Conservation (phyloP, 106 monocot species). For the Dendrobium huoshanense region DNA sequence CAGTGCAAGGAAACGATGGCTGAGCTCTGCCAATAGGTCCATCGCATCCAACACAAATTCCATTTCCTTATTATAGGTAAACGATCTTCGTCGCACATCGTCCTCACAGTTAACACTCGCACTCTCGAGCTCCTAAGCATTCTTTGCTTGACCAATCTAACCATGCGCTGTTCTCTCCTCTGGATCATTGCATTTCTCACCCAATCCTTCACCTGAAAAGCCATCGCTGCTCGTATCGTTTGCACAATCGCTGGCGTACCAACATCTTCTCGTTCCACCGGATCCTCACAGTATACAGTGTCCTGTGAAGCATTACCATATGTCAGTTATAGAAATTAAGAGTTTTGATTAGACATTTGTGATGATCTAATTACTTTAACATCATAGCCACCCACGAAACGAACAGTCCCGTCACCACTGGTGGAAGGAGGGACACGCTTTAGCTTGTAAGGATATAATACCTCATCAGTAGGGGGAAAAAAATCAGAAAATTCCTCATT, state of each 20-base stretch:
- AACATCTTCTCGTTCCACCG: conserved; percentile 68
- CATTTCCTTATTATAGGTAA: conserved; percentile 59
- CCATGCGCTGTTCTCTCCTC: conserved; percentile 17
- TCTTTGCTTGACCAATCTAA: conserved; percentile 13
- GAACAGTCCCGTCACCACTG: conserved; percentile 72
- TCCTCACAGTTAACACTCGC: conserved; percentile 15
- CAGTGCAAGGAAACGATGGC: conserved; percentile 46
- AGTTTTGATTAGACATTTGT: background rate
- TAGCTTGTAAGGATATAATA: conserved; percentile 35
- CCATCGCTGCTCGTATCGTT: conserved; percentile 55
- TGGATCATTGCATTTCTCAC: conserved; percentile 38
- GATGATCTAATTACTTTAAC: conserved; percentile 12
- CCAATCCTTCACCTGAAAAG: conserved; percentile 56
- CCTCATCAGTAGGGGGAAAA: background rate
- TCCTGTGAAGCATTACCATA: conserved; percentile 21
- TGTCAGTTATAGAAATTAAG: background rate
- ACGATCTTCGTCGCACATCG: conserved; percentile 7
- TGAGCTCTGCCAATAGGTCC: conserved; percentile 38
- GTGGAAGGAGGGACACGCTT: conserved; percentile 46
- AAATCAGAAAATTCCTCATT: background rate
- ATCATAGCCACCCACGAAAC: conserved; percentile 44
- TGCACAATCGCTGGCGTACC: conserved; percentile 67
- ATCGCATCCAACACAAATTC: conserved; percentile 48
- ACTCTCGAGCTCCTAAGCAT: conserved; percentile 11
- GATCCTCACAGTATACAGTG: conserved; percentile 49